Evolutionary conservation across 805 yeast species (phyloP), one percentile per base, ranked within the genome.

Genomic region (Blastobotrys muscicola): DNA sequence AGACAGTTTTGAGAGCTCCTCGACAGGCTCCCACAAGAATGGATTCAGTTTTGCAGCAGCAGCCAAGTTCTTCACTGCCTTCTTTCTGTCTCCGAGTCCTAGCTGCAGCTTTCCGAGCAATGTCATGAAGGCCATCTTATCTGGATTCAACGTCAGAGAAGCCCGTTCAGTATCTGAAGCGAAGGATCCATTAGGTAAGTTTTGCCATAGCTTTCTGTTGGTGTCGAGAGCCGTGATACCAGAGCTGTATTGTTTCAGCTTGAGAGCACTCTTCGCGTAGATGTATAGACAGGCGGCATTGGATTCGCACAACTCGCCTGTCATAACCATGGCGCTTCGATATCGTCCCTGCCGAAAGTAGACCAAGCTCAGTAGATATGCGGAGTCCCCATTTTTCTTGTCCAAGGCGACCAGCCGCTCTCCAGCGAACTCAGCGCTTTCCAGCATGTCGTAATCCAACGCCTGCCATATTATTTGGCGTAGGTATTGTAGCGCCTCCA

Each of bases 11-110:
- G 86, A 78, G 39, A 92, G 65, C 36, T 80, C 80, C 50, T 80
- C 85, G 50, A 85, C 79, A 0, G 96, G 86, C 57, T 86, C 96
- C 75, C 92, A 86, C 34, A 86, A 71, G 56, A 70, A 85, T 12
- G 94, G 95, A 57, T 92, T 84, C 49, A 71, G 63, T 46, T 77
- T 76, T 45, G 86, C 68, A 1, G 90, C 85, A 50, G 73, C 76
- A 0, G 85, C 72, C 58, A 80, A 84, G 54, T 77, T 74, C 39
- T 80, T 63, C 0, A 82, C 72, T 45, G 92, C 79, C 45, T 80
- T 78, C 50, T 77, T 74, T 4, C 67, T 56, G 55, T 82, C 85
- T 16, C 82, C 84, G 6, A 69, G 62, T 6, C 71, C 69, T 13
- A 64, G 61, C 54, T 80, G 78, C 37, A 89, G 66, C 48, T 78